phyloP scores from a whole-genome alignment of 371 early-diverging fungal genomes.

The Zychaea mexicana region DNA sequence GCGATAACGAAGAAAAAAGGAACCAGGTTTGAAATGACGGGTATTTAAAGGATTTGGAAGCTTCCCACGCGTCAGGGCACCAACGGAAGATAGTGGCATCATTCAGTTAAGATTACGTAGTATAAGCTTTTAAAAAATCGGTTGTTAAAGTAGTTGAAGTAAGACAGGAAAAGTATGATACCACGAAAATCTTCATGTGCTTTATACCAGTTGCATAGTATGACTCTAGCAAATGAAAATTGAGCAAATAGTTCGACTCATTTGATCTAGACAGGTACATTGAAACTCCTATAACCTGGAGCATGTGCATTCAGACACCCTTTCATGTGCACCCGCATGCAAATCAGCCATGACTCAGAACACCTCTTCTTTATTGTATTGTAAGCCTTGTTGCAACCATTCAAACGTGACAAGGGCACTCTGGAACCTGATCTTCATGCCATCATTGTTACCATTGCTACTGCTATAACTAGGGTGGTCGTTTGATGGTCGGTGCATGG shows the following conservation, averaged over 20 bases:
- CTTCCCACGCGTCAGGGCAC: conserved; percentile 16
- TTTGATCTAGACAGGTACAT: conserved; percentile 1
- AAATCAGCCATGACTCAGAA: background rate
- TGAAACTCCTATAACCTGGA: conserved; percentile 13
- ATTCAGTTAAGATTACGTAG: conserved; percentile 1
- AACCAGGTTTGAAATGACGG: background rate
- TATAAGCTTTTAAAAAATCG: background rate
- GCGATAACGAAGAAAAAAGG: background rate
- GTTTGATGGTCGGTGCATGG: background rate
- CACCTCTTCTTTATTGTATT: background rate
- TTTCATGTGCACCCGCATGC: conserved; percentile 14
- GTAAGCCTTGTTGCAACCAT: conserved; percentile 12
- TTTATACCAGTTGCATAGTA: conserved; percentile 16
- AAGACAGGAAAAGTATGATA: conserved; percentile 3
- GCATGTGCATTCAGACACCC: conserved; percentile 15
- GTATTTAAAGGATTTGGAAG: conserved; percentile 17
- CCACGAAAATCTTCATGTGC: conserved; percentile 15
- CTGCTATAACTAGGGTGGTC: background rate
- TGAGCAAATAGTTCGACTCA: conserved; percentile 8
- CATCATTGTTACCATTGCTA: background rate
- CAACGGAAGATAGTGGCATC: conserved; percentile 18
- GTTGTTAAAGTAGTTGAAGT: conserved; percentile 3
- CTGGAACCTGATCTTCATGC: conserved; percentile 7
- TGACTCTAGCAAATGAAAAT: conserved; percentile 17
- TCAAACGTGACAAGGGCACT: conserved; percentile 8